Evolutionary conservation across 768 basidiomycete genomes (phyloP).

Genomic region (Lactarius psammicola): DNA sequence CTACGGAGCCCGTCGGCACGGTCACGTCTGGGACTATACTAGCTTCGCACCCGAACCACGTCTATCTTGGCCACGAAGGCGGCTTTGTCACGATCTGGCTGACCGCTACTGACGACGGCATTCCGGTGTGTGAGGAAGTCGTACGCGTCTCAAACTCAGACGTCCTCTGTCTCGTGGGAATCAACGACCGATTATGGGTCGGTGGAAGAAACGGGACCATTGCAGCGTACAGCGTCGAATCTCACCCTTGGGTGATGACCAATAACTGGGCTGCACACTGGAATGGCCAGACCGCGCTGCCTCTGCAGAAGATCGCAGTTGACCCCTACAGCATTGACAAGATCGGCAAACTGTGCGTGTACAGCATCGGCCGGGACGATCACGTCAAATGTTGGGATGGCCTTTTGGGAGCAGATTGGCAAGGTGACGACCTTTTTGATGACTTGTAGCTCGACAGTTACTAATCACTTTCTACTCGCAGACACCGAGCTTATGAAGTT

Average conservation of each 20-base stretch:
- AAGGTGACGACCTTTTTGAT: conserved; percentile 55
- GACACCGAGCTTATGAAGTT: conserved; percentile 74
- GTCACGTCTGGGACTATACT: conserved; percentile 80
- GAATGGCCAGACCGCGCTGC: conserved; percentile 39
- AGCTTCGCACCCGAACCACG: conserved; percentile 59
- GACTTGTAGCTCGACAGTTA: neutral
- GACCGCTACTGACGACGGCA: conserved; percentile 50
- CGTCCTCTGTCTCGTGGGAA: conserved; percentile 80
- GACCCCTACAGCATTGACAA: conserved; percentile 76
- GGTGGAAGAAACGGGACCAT: conserved; percentile 83
- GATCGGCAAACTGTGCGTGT: conserved; percentile 63
- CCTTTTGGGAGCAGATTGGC: conserved; percentile 77
- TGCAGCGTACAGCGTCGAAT: conserved; percentile 70
- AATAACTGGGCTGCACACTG: conserved; percentile 87
- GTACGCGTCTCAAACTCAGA: conserved; percentile 80
- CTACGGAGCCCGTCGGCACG: conserved; percentile 72
- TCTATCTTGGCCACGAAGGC: conserved; percentile 90
- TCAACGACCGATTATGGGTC: conserved; percentile 82
- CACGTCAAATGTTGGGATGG: conserved; percentile 87
- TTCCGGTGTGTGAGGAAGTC: conserved; percentile 67
- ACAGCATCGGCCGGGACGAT: conserved; percentile 75
- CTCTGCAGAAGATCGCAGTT: conserved; percentile 61
- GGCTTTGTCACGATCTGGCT: conserved; percentile 87
- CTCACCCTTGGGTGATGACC: conserved; percentile 79
- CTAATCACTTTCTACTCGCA: conserved; percentile 34